phyloP scores from a whole-genome alignment of 306 rosid genomes.

The Rosa multiflora region DNA sequence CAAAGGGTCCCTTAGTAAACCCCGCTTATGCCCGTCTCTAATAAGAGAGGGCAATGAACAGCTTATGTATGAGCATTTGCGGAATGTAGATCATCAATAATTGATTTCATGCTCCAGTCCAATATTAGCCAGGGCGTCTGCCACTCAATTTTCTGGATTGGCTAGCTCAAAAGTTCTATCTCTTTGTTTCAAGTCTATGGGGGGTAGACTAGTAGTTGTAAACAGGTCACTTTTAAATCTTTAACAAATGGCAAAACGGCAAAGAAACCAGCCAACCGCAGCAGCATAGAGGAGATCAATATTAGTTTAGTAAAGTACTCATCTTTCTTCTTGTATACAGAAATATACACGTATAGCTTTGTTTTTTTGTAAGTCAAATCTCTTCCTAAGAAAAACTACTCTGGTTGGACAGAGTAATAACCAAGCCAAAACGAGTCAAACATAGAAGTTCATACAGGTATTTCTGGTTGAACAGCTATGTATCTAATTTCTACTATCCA shows the following conservation, averaged over 20 bases:
- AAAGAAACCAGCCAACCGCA: not conserved
- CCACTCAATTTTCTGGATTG: no score
- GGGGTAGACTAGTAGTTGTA: not conserved
- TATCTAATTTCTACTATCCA: no score
- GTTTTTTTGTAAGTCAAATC: not conserved
- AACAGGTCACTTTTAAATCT: not conserved
- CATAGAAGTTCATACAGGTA: not conserved
- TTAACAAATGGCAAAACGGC: not conserved
- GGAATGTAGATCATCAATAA: no score
- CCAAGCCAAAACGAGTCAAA: not conserved
- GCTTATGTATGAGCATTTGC: no score
- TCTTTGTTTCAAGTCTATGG: not conserved
- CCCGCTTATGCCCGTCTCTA: not conserved
- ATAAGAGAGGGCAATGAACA: not conserved
- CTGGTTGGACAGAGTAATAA: not conserved
- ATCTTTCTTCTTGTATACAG: not conserved
- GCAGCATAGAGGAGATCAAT: not conserved
- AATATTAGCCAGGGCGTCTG: no score
- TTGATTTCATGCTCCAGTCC: not conserved
- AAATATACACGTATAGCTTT: not conserved
- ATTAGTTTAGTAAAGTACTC: not conserved
- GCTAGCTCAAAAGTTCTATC: not conserved
- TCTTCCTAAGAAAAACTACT: not conserved
- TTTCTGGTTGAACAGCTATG: not conserved
- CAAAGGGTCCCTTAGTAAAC: not conserved